A percentile compares a stretch with the other conserved stretches of the same genome.
Conservation (phyloP, 2,329 filamentous ascomycete species). For the Alternaria arborescens region DNA sequence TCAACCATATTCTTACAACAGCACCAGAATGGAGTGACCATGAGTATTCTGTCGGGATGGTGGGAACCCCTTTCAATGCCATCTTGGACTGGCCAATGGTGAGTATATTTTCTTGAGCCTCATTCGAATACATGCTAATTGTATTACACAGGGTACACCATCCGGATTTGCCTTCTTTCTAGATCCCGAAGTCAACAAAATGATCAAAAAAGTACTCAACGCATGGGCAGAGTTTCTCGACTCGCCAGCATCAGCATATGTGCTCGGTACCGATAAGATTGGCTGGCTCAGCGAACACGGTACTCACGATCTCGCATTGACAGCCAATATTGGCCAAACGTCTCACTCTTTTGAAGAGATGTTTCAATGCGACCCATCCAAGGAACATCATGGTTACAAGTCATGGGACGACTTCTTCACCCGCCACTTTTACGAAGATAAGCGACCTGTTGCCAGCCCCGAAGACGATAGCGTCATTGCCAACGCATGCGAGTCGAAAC, state of each 20-base stretch:
- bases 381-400: conserved; percentile 66
- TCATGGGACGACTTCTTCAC: conserved; percentile 79
- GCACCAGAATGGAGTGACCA: conserved; percentile 55
- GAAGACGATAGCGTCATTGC: conserved; percentile 65
- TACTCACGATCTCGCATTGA: conserved; percentile 42
- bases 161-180: conserved; percentile 63
- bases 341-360: conserved; percentile 65
- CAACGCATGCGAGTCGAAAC: conserved; percentile 71
- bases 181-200: conserved; percentile 50
- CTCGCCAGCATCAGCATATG: conserved; percentile 48
- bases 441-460: conserved; percentile 66
- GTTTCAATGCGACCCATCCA: conserved; percentile 66
- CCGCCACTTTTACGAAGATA: conserved; percentile 61
- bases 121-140: background rate
- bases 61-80: conserved; percentile 66
- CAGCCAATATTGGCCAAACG: conserved; percentile 28
- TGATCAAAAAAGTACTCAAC: conserved; percentile 62
- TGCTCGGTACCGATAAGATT: conserved; percentile 46
- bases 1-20: conserved; percentile 64
- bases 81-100: conserved; percentile 68
- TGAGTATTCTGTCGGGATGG: conserved; percentile 52
- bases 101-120: conserved; percentile 40
- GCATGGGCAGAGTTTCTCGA: conserved; percentile 55
- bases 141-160: conserved; percentile 25
- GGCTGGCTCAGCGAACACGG: conserved; percentile 55